A percentile compares a stretch with the other conserved stretches of the same genome.
These are phyloP conservation scores for Arabidopsis arenosa DNA, from an alignment of 345 rosid genomes.

Conservation along the genomic window DNA sequence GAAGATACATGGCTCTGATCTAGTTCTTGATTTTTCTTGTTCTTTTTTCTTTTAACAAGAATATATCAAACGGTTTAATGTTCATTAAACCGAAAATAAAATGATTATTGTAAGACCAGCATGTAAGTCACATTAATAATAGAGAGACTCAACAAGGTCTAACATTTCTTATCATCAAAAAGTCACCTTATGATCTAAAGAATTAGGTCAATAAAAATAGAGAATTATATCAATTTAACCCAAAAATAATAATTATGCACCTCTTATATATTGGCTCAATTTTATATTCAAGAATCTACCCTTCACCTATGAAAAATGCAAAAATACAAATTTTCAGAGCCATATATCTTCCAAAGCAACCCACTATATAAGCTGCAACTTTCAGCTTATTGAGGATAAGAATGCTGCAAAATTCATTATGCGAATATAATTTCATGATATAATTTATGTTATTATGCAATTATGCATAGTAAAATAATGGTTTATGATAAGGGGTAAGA, in stretches of 20 bases:
- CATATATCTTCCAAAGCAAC: no score
- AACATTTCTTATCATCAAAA: not conserved
- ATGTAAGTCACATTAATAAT: not conserved
- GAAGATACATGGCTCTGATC: slow-evolving; percentile 1
- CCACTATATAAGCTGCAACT: no score
- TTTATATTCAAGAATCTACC: not conserved
- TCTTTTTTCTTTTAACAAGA: not conserved
- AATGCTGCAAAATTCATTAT: no score
- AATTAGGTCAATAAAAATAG: no score
- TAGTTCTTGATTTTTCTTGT: not conserved
- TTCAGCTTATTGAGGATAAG: no score
- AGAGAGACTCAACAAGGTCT: not conserved
- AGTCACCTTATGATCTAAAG: not conserved
- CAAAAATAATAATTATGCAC: no score
- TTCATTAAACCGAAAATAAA: not conserved
- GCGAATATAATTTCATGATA: no score
- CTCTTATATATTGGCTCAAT: not conserved
- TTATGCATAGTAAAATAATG: not conserved
- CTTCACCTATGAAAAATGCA: not conserved
- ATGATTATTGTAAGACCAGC: not conserved
- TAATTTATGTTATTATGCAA: no score
- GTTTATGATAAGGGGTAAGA: not conserved
- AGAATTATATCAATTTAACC: no score
- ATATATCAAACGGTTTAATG: not conserved
- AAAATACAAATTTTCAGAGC: no score